Evolutionary conservation across 1,139 yeast species (phyloP).

Genomic region (Scheffersomyces segobiensis): DNA sequence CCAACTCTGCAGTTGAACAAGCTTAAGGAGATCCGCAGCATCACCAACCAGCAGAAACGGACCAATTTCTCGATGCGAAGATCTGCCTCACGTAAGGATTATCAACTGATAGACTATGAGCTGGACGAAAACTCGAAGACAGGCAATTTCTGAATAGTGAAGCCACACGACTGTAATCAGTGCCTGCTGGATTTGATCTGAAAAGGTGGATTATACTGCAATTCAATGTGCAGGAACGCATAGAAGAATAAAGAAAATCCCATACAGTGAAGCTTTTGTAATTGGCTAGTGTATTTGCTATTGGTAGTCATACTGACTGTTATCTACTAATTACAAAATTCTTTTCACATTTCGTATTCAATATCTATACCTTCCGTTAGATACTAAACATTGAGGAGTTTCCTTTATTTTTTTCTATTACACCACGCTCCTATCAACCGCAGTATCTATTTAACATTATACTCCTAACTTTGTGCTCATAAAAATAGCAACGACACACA

Average conservation of each 20-base stretch:
- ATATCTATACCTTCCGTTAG: not conserved
- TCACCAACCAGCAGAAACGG: constrained; percentile 34
- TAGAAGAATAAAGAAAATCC: not conserved
- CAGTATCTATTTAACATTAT: not conserved
- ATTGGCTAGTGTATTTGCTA: not conserved
- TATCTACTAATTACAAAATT: not conserved
- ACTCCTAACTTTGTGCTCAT: not conserved
- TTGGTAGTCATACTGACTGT: not conserved
- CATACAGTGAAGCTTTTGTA: not conserved
- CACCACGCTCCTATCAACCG: not conserved
- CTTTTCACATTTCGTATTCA: not conserved
- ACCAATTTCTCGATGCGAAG: constrained; percentile 14
- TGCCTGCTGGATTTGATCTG: not conserved
- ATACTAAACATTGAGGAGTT: too few relatives aligned
- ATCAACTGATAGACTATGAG: not conserved
- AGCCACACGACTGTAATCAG: not conserved
- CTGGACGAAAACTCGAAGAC: not conserved
- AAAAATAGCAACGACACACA: not conserved
- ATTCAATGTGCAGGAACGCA: not conserved
- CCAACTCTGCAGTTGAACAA: constrained; percentile 39
- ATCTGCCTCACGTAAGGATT: not conserved
- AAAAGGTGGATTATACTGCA: too few relatives aligned
- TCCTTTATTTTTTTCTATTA: too few relatives aligned
- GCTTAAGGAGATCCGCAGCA: constrained; percentile 48
- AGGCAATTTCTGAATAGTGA: not conserved